Conservation (phyloP, 2,329 filamentous ascomycete species). For the Xylaria sp. region DNA sequence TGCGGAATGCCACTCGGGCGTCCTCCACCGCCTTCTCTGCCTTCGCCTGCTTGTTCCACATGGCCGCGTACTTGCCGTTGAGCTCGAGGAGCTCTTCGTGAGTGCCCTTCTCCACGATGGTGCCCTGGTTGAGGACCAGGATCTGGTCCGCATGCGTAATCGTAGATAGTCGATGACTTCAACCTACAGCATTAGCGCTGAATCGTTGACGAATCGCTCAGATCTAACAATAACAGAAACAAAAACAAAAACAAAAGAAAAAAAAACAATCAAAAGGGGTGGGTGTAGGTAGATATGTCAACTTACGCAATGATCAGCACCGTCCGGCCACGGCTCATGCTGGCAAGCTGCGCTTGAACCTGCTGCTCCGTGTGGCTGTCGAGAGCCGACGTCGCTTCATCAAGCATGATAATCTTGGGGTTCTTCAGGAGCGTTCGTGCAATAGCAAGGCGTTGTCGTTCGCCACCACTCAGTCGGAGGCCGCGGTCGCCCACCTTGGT, state of each 20-base stretch:
- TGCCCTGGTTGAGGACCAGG: constrained; percentile 70
- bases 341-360: constrained; percentile 80
- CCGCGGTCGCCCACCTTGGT: constrained; percentile 91
- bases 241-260: too few relatives aligned
- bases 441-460: constrained; percentile 91
- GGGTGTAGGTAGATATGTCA: too few relatives aligned
- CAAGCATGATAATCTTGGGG: constrained; percentile 84
- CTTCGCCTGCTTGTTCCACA: constrained; percentile 86
- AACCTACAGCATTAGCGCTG: constrained; percentile 21
- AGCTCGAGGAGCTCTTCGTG: constrained; percentile 68
- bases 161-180: constrained; percentile 71
- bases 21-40: constrained; percentile 65
- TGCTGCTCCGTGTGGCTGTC: constrained; percentile 91
- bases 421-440: constrained; percentile 90
- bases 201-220: not conserved
- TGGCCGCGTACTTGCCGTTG: constrained; percentile 70
- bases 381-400: constrained; percentile 86
- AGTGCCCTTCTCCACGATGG: constrained; percentile 70
- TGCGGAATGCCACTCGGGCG: constrained; percentile 41
- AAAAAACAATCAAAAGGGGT: too few relatives aligned
- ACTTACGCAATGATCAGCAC: constrained; percentile 89
- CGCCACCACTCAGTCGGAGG: constrained; percentile 78
- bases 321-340: constrained; percentile 77
- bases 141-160: constrained; percentile 85
- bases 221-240: not conserved